Evolutionary conservation across 2,329 filamentous ascomycete genomes (phyloP), one percentile per base, ranked within the genome.

Genomic region (Monilinia fructigena): DNA sequence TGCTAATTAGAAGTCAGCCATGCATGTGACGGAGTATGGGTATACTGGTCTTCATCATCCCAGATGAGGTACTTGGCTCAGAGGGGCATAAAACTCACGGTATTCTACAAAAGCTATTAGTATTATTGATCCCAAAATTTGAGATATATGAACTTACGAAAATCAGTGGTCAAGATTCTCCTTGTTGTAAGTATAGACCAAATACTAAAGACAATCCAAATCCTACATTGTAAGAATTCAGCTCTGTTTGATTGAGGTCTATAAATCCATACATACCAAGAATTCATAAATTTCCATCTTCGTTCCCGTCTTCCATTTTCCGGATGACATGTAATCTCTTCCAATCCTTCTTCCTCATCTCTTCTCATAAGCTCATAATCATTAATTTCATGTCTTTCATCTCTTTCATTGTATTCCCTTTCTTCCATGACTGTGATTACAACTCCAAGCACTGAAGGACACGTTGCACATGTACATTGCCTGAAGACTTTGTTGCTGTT

Each of bases 1-100:
- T 61, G 74, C 73, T 75, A 47, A 72, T 65, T 68, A 70, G 66
- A 72, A 62, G 70, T 71, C 72, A 55, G 50, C 35, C 18, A 35
- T n/a, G 23, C 18, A 35, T n/a, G 23, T 53, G 47, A 55, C 63
- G n/a, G 4, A 3, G 23, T 11, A 50, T 8, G 6, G 12, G 18
- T 18, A 48, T 12, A 2, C 31, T 35, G 31, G 31, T 35, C 31
- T 35, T 35, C 31, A 6, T 50, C 16, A 11, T 20, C 16, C 8
- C 3, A 10, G 20, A 48, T 38, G 11, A 55, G 10, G 35, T 10
- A 26, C n/a, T 11, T 47, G 23, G 7, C 10, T 45, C 16, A 31
- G 7, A n/a, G 10, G 23, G 16, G 31, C 31, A 35, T 35, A 31
- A 40, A 20, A 64, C 62, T 65, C 23, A 65, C 62, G 62, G 14